Base-by-base conservation (phyloP, 345 rosid genomes). In the Crucihimalaya himalaica region DNA sequence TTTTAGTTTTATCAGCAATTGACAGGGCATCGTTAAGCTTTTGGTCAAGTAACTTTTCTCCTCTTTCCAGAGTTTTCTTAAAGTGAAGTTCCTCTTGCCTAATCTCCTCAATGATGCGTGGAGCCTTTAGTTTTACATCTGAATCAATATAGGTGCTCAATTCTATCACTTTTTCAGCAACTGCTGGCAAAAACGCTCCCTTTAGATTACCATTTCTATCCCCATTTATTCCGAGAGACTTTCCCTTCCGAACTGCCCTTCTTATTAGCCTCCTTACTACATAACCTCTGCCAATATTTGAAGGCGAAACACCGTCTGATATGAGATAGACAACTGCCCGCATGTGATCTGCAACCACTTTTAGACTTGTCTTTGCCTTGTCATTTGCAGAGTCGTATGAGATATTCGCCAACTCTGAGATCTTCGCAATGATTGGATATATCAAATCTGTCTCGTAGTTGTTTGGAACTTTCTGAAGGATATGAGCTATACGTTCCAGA, bases 381-480 rank as follows among this genome's bases (percentile, higher is more conserved):
- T 87, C 87, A 79, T 85, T 80, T 25, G 89, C 88, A 18, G 60
- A 74, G 65, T 80, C 73, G 66, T 94, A 94, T 29, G 90, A 83
- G 61, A 94, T 66, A 74, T 83, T 81, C 16, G 93, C 92, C 79
- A 94, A 70, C 79, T 88, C 82, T 52, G 93, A 80, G 29, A 89
- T 86, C 85, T 81, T 91, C 16, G 77, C 84, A 40, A 94, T 82
- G 59, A 91, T 91, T 20, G 98, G 98, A 78, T 77, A 94, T 73
- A 94, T 94, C 89, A 94, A 79, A 84, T 88, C 98, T 25, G 97
- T 94, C 86, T 94, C 98, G 67, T 88, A 94, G 80, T 88, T 94
- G 87, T 86, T 94, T 63, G 97, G 96, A 81, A 89, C 97, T 87
- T 85, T 88, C 74, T 88, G 97, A 71, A 94, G 96, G 66, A 94